Base-by-base conservation (phyloP, 176 grass and related monocot species). In the Typha latifolia region DNA sequence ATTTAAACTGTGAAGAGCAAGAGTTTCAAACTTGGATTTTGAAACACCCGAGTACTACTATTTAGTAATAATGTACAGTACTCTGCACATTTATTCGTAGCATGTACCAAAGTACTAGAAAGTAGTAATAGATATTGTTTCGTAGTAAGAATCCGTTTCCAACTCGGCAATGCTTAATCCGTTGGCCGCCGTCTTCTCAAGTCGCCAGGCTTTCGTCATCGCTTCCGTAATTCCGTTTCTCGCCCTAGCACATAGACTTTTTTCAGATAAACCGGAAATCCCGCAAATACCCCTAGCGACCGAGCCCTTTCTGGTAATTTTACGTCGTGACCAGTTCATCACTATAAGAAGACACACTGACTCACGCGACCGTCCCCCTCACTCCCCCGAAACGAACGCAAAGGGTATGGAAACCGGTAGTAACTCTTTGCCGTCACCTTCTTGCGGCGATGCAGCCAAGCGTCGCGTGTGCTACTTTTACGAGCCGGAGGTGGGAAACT, bases 401-500 rank as follows among this genome's bases (percentile, higher is more conserved):
- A 19, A 19, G 18, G 53, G 18, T 21, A 59, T 59, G 53, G 53
- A 59, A 6, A 19, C 4, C 56, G 82, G 88, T 23, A 84, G 88
- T 0, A 97, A 92, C 63, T 92, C 93, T 12, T 80, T 97, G 10
- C 76, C 81, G 49, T 84, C 85, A 18, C 66, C 47, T 32, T 49
- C 76, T 8, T 81, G 81, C 32, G 21, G 75, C 27, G 94, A 93
- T 61, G 89, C 78, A 14, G 62, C 66, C 20, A 92, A 87, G 89
- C 89, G 94, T 14, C 83, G 84, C 50, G 94, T 99, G 4, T 93
- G 88, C 72, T 99, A 99, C 81, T 99, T 93, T 89, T 99, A 99
- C 81, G 94, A 99, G 61, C 19, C 86, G 34, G 83, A 93, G 59
- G 84, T 99, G 3, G 94, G 94, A n/a, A 93, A 90, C 86, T 99